Evolutionary conservation across 805 yeast species (phyloP), one percentile per base, ranked within the genome.

Genomic region (Starmerella floricola): DNA sequence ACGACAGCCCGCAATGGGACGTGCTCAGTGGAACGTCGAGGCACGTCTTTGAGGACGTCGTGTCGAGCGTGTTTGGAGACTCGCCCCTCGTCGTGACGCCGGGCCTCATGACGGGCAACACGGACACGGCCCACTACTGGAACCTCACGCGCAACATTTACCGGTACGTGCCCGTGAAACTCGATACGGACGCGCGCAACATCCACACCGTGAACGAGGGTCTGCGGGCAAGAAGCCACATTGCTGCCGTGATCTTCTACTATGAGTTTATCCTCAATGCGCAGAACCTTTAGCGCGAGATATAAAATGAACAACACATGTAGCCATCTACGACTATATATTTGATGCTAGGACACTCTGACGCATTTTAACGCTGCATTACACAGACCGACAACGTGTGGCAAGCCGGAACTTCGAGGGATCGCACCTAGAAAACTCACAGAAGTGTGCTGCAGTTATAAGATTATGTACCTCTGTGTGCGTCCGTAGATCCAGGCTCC

Each of bases 91-190:
- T 71, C 31, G 66, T 74, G 15, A 65, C 78, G 3, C 84, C 86
- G 2, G 65, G 70, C 23, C 59, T 79, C 38, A 71, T 74, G 70
- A 67, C 81, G 2, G 87, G 79, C 30, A 79, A 79, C 60, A 79
- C 87, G 4, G 87, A 80, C 56, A 79, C 87, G 2, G 64, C 66
- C 43, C 68, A 71, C 53, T 80, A 78, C 59, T 78, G 83, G 85
- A 58, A 63, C 34, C 62, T 79, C 50, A 71, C 79, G 2, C 56
- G 62, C 27, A 70, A 78, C 57, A 74, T 80, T 38, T 79, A 66
- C 63, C 66, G 87, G 45, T 75, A 67, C 58, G 23, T 23, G 16
- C 31, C 41, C 12, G 39, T 46, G 29, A 33, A 19, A 28, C 58
- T 35, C n/a, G 13, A 19, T 13, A 57, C 26, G 11, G 57, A 52